Base-by-base conservation (phyloP, 1,139 yeast species). In the Lodderomyces parapsilosis region DNA sequence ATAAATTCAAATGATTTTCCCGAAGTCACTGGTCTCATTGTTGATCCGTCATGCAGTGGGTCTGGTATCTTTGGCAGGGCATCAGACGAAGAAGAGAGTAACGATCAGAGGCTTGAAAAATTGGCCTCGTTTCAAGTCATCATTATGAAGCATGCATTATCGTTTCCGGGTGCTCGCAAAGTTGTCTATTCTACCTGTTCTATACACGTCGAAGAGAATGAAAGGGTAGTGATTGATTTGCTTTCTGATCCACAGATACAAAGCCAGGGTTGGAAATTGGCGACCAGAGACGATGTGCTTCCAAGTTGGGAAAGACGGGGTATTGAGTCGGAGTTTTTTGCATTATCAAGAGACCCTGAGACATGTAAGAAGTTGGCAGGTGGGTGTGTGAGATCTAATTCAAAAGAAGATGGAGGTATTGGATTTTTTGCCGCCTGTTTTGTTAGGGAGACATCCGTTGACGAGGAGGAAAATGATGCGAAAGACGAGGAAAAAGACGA, bases 41-140 rank as follows among this genome's bases (percentile, higher is more conserved):
- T 94, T 2, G 99, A 93, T 62, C 99, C 99, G 0, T 89, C 97
- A 4, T 93, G 99, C 61, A 88, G 96, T 27, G 99, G 99, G 0
- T 86, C 96, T 39, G 99, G 99, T 4, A 93, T 93, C 40, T 93
- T 91, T 66, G 97, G 97, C 9, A 72, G 97, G 39, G 89, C 84
- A 0, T 51, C 69, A 32, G 81, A 78, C 49, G 54, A 72, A 55
- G 54, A 69, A 56, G 76, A 73, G 40, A 68, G 70, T 32, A 80
- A 78, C 51, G 71, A 64, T 20, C 78, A 74, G 44, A 76, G 98
- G 52, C 69, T 94, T 40, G 72, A 74, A 30, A 87, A 84, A 56
- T 70, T 93, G 39, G 81, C 96, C 0, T 82, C 86, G 28, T 93
- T 93, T 68, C 99, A 93, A 65, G 85, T 77, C 59, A 81, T 81